Evolutionary conservation across 768 basidiomycete genomes (phyloP), one percentile per base, ranked within the genome.

Genomic region (Tephrocybe sp.): DNA sequence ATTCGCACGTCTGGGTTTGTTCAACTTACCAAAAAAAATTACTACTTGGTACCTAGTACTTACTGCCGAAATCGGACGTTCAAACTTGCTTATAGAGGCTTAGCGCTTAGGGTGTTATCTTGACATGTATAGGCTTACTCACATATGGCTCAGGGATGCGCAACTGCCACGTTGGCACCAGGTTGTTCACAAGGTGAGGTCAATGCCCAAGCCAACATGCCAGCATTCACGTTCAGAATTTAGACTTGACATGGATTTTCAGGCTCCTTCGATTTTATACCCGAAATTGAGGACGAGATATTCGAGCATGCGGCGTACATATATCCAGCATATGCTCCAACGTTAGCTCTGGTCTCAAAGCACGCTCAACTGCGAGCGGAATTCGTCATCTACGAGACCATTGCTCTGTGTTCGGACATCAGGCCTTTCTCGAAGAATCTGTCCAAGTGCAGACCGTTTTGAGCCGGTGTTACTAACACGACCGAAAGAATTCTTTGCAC

Each of bases 351-450:
- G 5, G 32, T 46, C 19, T 46, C 44, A 9, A 34, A 36, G 25
- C 44, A 34, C n/a, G 34, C 36, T 7, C 44, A 36, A n/a, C 11
- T 5, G 16, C 44, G 44, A 21, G 44, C 36, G 21, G 44, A 46
- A 27, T 12, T 13, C 18, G n/a, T 36, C 15, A 46, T 46, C 31
- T 46, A 46, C 24, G 24, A 36, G 16, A 46, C 44, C 18, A 25
- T 44, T 6, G 18, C 16, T 16, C 27, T 44, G 16, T 9, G 5
- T 9, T 36, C 44, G 6, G 21, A 36, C n/a, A 16, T 9, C 13
- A 2, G 5, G 22, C 5, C n/a, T 5, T n/a, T 8, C 24, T n/a
- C 15, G 9, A 25, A n/a, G 32, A 24, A 24, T 15, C 15, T 35
- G 32, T 16, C n/a, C 15, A 25, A n/a, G 13, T 34, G 31, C 11